Base-by-base conservation (phyloP, 177 flowering plant species). In the Tripterygium wilfordii region DNA sequence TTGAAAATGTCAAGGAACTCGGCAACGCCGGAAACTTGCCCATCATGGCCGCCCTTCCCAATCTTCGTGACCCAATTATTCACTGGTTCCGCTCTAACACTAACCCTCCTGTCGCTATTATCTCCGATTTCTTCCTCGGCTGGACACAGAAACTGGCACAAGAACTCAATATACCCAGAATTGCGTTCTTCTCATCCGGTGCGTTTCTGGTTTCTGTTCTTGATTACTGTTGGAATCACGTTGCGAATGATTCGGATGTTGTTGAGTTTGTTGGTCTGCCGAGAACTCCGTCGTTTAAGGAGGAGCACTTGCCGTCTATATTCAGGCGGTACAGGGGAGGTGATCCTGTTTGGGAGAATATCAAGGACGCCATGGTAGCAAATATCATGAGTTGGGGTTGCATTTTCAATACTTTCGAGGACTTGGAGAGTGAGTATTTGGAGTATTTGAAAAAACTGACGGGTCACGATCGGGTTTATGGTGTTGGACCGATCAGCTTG, bases 71-170 rank as follows among this genome's bases (percentile, higher is more conserved):
- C 15, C 71, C 66, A 4, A 55, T 73, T 23, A 3, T 59, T 49
- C 27, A 54, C 10, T 79, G 77, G 79, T 66, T 68, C 45, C 12
- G 13, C 6, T 66, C 85, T 45, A 75, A 73, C 36, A 53, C 60
- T 21, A 28, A 54, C 18, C 85, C 79, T 0, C 85, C 85, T 4
- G 59, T 56, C 13, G 79, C 72, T 40, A 49, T 76, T 53, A 2
- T 79, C 44, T 73, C 77, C 10, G 79, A 79, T 52, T 71, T 76
- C 68, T 79, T 79, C 68, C 72, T 76, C 19, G 81, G 81, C 15
- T 79, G 79, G 77, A 76, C 81, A 3, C 30, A 22, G 2, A 26
- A 36, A 23, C 37, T 72, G 10, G 77, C 78, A 4, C 4, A 22
- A 14, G 10, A 61, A 3, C 49, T 79, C 2, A 38, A 56, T 9